Percentiles rank a stretch among this genome's conserved stretches.
These are phyloP conservation scores for Radiomyces spectabilis DNA, from an alignment of 192 early-diverging fungal species.

Conservation along the genomic window DNA sequence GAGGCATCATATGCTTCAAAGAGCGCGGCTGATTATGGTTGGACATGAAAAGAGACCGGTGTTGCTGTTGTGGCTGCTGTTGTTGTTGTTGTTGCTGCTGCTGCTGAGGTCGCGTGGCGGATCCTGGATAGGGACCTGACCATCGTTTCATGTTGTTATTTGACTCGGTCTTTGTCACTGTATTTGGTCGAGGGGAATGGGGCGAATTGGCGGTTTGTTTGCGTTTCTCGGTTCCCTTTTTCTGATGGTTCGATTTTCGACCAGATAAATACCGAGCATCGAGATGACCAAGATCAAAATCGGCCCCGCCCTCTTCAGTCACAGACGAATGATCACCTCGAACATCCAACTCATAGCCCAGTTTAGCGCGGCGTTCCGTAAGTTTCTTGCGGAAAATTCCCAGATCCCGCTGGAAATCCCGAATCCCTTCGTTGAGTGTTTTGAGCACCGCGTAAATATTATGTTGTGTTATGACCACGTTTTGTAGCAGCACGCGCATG, in stretches of 20 bases:
- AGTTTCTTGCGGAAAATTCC: slow-evolving; percentile 37
- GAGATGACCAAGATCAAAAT: background rate
- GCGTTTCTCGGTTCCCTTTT: too few relatives aligned
- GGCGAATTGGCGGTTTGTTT: background rate
- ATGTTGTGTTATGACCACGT: slow-evolving; percentile 29
- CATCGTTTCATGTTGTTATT: background rate
- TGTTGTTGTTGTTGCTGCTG: slow-evolving; percentile 4
- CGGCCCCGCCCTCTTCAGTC: background rate
- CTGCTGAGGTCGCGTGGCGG: too few relatives aligned
- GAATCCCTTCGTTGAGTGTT: slow-evolving; percentile 28
- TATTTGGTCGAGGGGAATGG: background rate
- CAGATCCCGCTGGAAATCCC: slow-evolving; percentile 33
- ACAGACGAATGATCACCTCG: slow-evolving; percentile 10
- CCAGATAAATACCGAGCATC: background rate
- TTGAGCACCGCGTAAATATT: slow-evolving; percentile 31
- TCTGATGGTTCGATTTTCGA: background rate
- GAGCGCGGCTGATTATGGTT: background rate
- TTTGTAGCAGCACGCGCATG: slow-evolving; percentile 46
- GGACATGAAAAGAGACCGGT: background rate
- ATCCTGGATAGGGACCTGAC: background rate
- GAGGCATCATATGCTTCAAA: background rate
- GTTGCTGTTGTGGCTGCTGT: background rate
- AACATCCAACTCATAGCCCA: slow-evolving; percentile 39
- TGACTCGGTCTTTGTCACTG: background rate
- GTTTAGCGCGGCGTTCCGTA: slow-evolving; percentile 22